phyloP scores from a whole-genome alignment of 2,329 filamentous ascomycete genomes.

The Camptophora hylomeconis region DNA sequence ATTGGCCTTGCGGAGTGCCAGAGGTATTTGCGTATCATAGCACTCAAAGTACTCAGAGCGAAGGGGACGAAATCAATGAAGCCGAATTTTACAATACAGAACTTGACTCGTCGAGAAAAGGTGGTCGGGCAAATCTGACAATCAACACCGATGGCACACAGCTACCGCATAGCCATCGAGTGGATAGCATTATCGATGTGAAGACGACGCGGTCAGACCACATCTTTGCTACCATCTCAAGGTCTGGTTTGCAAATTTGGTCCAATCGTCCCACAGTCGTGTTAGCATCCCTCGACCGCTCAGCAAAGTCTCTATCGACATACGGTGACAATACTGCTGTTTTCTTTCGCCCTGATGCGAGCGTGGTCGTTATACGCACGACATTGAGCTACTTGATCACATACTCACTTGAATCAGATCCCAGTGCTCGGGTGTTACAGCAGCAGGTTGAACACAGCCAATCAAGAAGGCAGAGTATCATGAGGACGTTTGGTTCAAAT shows the following conservation, averaged over 20 bases:
- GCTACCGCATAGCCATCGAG: too few species aligned
- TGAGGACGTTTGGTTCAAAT: constrained; percentile 53
- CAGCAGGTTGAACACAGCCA: constrained; percentile 53
- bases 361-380: constrained; percentile 84
- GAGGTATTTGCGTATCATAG: constrained; percentile 36
- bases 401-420: constrained; percentile 79
- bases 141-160: too few species aligned
- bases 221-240: constrained; percentile 76
- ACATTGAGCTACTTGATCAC: constrained; percentile 79
- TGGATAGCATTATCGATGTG: constrained; percentile 52
- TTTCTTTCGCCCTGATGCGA: constrained; percentile 77
- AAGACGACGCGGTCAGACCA: constrained; percentile 68
- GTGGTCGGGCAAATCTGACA: too few species aligned
- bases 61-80: constrained; percentile 43
- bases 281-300: constrained; percentile 73
- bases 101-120: too few species aligned
- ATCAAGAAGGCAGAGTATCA: constrained; percentile 31
- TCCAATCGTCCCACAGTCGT: constrained; percentile 91
- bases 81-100: too few species aligned
- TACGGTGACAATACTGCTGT: constrained; percentile 81
- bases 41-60: constrained; percentile 21
- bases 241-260: constrained; percentile 82
- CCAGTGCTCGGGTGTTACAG: constrained; percentile 71
- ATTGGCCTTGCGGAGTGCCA: constrained; percentile 38
- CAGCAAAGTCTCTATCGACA: constrained; percentile 60